Percentiles rank a stretch among this genome's conserved stretches.
Conservation (phyloP, 2,329 filamentous ascomycete species). For the Tolypocladium cylindrosporum region DNA sequence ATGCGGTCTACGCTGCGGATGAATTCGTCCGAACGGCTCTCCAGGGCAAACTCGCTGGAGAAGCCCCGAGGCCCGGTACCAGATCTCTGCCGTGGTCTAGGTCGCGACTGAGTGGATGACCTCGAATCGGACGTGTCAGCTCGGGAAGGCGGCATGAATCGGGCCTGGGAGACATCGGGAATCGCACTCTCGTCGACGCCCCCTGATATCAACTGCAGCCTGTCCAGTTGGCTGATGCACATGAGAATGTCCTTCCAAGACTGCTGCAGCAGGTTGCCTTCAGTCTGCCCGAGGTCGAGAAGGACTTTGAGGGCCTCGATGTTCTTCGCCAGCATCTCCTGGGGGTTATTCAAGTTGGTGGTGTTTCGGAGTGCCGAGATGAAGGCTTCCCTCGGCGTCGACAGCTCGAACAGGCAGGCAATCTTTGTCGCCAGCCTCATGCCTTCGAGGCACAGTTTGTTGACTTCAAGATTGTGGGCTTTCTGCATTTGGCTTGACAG, state of each 20-base stretch:
- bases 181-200: conserved; percentile 89
- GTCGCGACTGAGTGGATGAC: conserved; percentile 54
- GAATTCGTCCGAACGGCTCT: conserved; percentile 87
- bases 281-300: conserved; percentile 83
- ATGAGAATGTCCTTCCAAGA: conserved; percentile 96
- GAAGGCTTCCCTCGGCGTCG: conserved; percentile 90
- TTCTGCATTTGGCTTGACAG: conserved; percentile 91
- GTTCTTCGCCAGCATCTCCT: conserved; percentile 93
- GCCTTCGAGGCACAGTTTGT: conserved; percentile 87
- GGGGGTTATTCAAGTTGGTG: conserved; percentile 90
- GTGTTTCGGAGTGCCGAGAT: conserved; percentile 87
- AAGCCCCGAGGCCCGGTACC: conserved; percentile 54
- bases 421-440: conserved; percentile 91
- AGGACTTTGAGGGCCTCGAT: conserved; percentile 88
- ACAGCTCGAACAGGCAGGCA: conserved; percentile 83
- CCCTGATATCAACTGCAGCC: conserved; percentile 87
- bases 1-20: conserved; percentile 90
- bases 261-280: conserved; percentile 78
- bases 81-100: conserved; percentile 36
- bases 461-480: conserved; percentile 83
- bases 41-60: conserved; percentile 73
- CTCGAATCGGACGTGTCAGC: conserved; percentile 46
- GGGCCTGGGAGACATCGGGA: conserved; percentile 81
- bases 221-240: conserved; percentile 90
- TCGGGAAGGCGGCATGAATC: conserved; percentile 54